Conservation (phyloP, 2,329 filamentous ascomycete genomes). For the Aureobasidium sp. region DNA sequence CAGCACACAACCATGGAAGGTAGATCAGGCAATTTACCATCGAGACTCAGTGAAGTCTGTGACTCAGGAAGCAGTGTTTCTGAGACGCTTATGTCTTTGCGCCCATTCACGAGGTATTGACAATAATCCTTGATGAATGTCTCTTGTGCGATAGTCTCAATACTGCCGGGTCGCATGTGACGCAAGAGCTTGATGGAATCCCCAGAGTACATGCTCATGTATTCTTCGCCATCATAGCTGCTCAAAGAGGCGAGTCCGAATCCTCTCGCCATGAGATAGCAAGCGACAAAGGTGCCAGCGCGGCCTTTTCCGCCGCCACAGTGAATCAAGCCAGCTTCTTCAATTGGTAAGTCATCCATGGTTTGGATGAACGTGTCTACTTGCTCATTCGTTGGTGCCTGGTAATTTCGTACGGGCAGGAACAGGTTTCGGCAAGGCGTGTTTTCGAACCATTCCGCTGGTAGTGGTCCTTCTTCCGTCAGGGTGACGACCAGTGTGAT, state of each 20-base stretch:
- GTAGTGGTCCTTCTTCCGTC: constrained; percentile 15
- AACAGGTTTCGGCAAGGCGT: constrained; percentile 12
- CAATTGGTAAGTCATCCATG: background rate
- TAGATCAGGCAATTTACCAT: background rate
- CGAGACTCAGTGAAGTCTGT: background rate
- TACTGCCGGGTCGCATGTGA: constrained; percentile 17
- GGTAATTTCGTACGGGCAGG: constrained; percentile 15
- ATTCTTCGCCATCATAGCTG: background rate
- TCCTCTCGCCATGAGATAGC: constrained; percentile 15
- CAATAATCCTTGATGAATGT: constrained; percentile 13
- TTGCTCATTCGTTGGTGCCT: constrained; percentile 12
- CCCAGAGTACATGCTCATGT: background rate
- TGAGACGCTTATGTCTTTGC: background rate
- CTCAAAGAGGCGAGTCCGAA: background rate
- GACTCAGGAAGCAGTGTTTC: background rate
- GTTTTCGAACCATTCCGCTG: constrained; percentile 12
- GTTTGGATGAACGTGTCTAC: constrained; percentile 9
- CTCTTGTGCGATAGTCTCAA: constrained; percentile 16
- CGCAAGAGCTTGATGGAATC: constrained; percentile 14
- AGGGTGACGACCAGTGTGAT: constrained; percentile 14
- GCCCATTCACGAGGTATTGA: background rate
- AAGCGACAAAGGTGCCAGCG: constrained; percentile 16
- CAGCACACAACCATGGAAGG: constrained; percentile 13
- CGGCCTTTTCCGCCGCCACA: constrained; percentile 18
- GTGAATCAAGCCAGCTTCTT: constrained; percentile 13